A percentile compares a stretch with the other conserved stretches of the same genome.
Conservation (phyloP, 2,329 filamentous ascomycete genomes). For the Pseudovirgaria hyperparasitica region DNA sequence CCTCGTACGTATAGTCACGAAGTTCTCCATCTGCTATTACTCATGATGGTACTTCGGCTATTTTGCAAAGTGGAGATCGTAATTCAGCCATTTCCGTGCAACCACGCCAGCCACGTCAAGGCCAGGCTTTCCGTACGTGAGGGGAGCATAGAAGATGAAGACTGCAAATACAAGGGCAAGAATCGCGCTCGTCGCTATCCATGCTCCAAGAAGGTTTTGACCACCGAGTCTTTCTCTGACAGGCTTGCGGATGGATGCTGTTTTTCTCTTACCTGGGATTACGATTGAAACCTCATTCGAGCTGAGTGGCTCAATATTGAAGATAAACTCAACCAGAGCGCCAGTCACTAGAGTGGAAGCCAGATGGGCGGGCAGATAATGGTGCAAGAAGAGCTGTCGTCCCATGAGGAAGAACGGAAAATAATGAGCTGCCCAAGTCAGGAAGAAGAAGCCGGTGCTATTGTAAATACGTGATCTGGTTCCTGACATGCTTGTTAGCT, state of each 20-base stretch:
- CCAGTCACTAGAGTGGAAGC: slow-evolving; percentile 84
- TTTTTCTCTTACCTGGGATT: slow-evolving; percentile 18
- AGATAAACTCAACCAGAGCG: slow-evolving; percentile 87
- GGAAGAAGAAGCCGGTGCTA: slow-evolving; percentile 97
- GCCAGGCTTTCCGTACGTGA: slow-evolving; percentile 92
- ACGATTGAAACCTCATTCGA: slow-evolving; percentile 31
- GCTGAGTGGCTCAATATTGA: slow-evolving; percentile 68
- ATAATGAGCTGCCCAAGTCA: slow-evolving; percentile 95
- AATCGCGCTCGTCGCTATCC: slow-evolving; percentile 65
- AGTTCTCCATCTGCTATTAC: too few relatives aligned
- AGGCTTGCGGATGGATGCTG: slow-evolving; percentile 54
- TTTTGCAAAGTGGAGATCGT: slow-evolving; percentile 98
- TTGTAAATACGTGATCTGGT: slow-evolving; percentile 93
- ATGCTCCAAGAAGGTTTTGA: slow-evolving; percentile 64
- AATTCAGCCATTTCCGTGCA: slow-evolving; percentile 87
- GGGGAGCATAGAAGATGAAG: slow-evolving; percentile 87
- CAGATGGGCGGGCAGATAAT: slow-evolving; percentile 90
- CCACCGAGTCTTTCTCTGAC: slow-evolving; percentile 69
- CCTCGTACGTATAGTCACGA: too few relatives aligned
- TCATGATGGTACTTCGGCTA: too few relatives aligned
- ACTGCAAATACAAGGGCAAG: slow-evolving; percentile 55
- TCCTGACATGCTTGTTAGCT: slow-evolving; percentile 34
- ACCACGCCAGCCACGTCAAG: slow-evolving; percentile 66
- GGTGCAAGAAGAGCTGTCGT: slow-evolving; percentile 92
- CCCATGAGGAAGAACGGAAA: slow-evolving; percentile 98